Evolutionary conservation across 148 eudicot genomes (phyloP).

Genomic region (Amaranthus cruentus): DNA sequence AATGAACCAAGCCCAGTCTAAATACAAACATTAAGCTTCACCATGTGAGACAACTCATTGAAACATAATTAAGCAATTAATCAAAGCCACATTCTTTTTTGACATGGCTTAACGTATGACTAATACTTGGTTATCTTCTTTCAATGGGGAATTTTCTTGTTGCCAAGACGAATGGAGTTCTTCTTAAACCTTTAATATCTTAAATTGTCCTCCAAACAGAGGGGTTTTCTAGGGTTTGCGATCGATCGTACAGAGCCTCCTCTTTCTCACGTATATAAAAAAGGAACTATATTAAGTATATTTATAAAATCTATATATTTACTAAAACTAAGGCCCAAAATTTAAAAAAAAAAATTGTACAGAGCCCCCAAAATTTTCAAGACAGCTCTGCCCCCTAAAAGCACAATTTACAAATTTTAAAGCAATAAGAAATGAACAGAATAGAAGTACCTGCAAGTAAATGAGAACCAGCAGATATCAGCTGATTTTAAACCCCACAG

Average conservation of each 20-base stretch:
- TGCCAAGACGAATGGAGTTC: not conserved
- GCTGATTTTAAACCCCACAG: slow-evolving; percentile 64
- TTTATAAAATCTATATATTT: too few relatives aligned
- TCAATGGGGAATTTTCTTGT: not conserved
- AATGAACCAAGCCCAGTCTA: too few relatives aligned
- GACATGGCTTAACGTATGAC: not conserved
- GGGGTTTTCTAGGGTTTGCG: too few relatives aligned
- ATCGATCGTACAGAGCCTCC: too few relatives aligned
- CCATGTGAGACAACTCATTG: not conserved
- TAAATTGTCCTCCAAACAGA: not conserved
- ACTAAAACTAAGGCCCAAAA: too few relatives aligned
- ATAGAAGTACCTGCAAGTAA: slow-evolving; percentile 67
- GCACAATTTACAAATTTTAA: not conserved
- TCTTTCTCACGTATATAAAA: too few relatives aligned
- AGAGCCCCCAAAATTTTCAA: too few relatives aligned
- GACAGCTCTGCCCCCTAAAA: not conserved
- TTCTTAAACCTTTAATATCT: not conserved
- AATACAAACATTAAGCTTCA: too few relatives aligned
- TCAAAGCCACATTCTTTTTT: not conserved
- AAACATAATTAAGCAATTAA: not conserved
- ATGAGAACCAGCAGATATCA: slow-evolving; percentile 78
- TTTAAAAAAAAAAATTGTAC: too few relatives aligned
- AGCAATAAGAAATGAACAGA: not conserved
- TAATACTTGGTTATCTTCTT: not conserved
- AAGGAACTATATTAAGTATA: too few relatives aligned